Percentiles rank a stretch among this genome's conserved stretches.
These are phyloP conservation scores for Candida lessepsii DNA, from an alignment of 805 yeast species.

Conservation along the genomic window DNA sequence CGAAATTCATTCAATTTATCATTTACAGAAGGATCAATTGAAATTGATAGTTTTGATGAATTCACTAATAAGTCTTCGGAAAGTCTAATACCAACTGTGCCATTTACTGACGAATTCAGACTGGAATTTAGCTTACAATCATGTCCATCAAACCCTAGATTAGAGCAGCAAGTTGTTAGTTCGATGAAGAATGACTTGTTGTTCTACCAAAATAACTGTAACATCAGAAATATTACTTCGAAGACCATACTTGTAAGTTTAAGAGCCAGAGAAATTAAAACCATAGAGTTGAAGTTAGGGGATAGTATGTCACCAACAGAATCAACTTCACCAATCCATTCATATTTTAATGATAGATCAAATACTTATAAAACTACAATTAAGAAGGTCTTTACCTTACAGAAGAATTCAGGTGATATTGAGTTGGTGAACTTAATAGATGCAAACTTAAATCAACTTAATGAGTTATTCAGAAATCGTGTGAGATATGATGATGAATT, in stretches of 20 bases:
- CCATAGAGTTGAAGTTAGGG: constrained; percentile 39
- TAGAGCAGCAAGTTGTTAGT: constrained; percentile 47
- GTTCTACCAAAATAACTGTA: constrained; percentile 39
- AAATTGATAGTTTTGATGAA: constrained; percentile 1
- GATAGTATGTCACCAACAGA: constrained; percentile 13
- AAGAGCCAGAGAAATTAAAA: constrained; percentile 44
- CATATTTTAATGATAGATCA: constrained; percentile 10
- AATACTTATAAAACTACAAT: constrained; percentile 34
- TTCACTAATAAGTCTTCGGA: constrained; percentile 8
- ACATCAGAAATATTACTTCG: constrained; percentile 29
- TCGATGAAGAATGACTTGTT: constrained; percentile 55
- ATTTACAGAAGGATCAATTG: constrained; percentile 5
- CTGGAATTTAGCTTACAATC: constrained; percentile 56
- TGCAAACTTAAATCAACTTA: constrained; percentile 11
- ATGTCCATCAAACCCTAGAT: constrained; percentile 49
- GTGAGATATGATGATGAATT: constrained; percentile 14
- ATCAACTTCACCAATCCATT: constrained; percentile 10
- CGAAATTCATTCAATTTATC: not conserved
- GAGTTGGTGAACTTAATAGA: constrained; percentile 24
- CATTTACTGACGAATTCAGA: constrained; percentile 49
- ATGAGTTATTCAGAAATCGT: constrained; percentile 7
- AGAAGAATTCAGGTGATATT: constrained; percentile 31
- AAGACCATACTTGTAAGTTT: constrained; percentile 43
- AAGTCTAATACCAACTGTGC: constrained; percentile 33
- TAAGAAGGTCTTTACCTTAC: constrained; percentile 36